These are phyloP conservation scores for Colletotrichum eleusines DNA, from an alignment of 2,329 filamentous ascomycete genomes.

Conservation along the genomic window DNA sequence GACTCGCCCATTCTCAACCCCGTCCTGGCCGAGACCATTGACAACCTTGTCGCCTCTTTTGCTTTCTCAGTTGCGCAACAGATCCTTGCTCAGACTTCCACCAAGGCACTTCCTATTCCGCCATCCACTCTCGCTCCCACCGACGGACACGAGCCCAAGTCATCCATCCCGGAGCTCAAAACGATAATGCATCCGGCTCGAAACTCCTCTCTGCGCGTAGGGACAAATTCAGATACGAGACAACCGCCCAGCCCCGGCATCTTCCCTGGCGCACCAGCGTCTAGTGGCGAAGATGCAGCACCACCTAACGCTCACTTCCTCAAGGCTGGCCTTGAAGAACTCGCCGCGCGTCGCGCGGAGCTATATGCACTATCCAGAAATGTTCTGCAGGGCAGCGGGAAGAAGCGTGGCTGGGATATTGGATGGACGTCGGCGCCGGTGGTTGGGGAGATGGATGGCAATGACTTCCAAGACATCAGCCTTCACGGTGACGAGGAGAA, in stretches of 20 bases:
- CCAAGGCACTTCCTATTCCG: conserved; percentile 75
- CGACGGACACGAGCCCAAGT: conserved; percentile 69
- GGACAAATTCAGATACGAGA: conserved; percentile 47
- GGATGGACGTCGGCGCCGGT: conserved; percentile 76
- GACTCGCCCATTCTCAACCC: conserved; percentile 49
- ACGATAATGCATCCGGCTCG: conserved; percentile 78
- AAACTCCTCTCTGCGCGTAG: conserved; percentile 69
- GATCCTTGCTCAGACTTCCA: conserved; percentile 80
- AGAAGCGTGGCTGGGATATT: conserved; percentile 78
- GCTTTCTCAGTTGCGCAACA: conserved; percentile 82
- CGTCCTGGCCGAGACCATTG: conserved; percentile 66
- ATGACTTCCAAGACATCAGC: conserved; percentile 69
- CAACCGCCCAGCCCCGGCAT: conserved; percentile 63
- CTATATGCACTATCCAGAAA: conserved; percentile 84
- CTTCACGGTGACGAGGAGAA: conserved; percentile 59
- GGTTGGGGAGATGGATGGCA: conserved; percentile 57
- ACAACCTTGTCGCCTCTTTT: conserved; percentile 83
- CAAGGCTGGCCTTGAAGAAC: conserved; percentile 79
- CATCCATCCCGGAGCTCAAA: conserved; percentile 74
- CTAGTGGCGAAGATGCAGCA: conserved; percentile 53
- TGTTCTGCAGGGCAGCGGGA: conserved; percentile 80
- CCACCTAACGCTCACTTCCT: conserved; percentile 60
- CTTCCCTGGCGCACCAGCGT: conserved; percentile 62
- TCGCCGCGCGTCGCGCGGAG: conserved; percentile 86
- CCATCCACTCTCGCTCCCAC: conserved; percentile 64